A percentile compares a stretch with the other conserved stretches of the same genome.
phyloP scores from a whole-genome alignment of 768 basidiomycete genomes.

The Suillus subalutaceus region DNA sequence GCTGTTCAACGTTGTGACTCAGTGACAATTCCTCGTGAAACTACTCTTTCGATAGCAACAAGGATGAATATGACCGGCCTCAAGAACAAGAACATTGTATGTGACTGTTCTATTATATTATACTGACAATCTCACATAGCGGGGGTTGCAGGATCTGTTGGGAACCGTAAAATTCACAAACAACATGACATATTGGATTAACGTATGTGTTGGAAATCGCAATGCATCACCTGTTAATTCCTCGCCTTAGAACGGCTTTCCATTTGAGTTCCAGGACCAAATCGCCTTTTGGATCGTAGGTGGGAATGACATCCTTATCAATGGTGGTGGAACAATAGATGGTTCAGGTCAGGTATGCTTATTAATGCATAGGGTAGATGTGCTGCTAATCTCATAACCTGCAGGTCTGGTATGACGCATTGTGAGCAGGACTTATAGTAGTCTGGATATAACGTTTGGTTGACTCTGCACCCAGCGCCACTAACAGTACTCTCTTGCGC shows the following conservation, averaged over 20 bases:
- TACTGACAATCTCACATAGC: background rate
- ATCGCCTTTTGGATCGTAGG: slow-evolving; percentile 59
- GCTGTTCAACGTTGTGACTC: slow-evolving; percentile 46
- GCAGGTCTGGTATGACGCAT: slow-evolving; percentile 60
- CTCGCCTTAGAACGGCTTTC: slow-evolving; percentile 48
- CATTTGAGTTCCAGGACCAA: slow-evolving; percentile 56
- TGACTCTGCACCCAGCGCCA: slow-evolving; percentile 33
- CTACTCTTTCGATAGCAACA: slow-evolving; percentile 53
- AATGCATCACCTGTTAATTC: background rate
- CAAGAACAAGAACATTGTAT: slow-evolving; percentile 50
- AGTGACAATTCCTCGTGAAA: slow-evolving; percentile 45
- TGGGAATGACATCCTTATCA: slow-evolving; percentile 48
- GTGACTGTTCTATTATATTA: background rate
- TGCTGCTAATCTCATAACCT: background rate
- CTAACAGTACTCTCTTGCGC: slow-evolving; percentile 49
- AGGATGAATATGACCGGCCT: slow-evolving; percentile 58
- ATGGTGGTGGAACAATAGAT: slow-evolving; percentile 67
- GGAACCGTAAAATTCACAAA: slow-evolving; percentile 55
- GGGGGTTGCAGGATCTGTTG: slow-evolving; percentile 41
- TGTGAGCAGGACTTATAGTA: slow-evolving; percentile 32
- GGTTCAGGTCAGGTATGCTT: slow-evolving; percentile 60
- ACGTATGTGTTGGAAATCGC: slow-evolving; percentile 31
- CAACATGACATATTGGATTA: slow-evolving; percentile 57
- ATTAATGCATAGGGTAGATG: background rate
- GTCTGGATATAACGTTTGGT: background rate